phyloP scores from a whole-genome alignment of 345 rosid species.

The Rubroshorea leprosula region DNA sequence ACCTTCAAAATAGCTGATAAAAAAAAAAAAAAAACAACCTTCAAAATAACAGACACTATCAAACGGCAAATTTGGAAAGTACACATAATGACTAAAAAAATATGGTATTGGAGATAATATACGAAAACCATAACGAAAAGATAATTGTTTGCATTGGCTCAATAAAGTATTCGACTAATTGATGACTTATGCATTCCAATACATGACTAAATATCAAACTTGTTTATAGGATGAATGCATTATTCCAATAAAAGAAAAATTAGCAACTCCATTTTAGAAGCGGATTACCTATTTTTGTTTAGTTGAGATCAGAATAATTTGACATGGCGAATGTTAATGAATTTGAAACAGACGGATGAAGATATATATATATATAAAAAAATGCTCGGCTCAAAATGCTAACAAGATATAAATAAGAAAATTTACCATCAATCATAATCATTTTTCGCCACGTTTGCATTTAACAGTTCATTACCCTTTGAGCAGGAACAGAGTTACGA shows the following conservation, averaged over 20 bases:
- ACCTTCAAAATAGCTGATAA: constrained; percentile 78
- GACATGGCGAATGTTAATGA: neutral
- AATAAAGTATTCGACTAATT: no score
- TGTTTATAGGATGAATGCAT: neutral
- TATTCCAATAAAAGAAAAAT: neutral
- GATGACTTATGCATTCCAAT: neutral
- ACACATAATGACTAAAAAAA: constrained; percentile 5
- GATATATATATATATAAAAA: constrained; percentile 9
- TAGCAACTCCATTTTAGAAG: neutral
- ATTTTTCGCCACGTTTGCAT: constrained; percentile 81
- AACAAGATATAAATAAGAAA: no score
- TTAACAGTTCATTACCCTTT: constrained; percentile 75
- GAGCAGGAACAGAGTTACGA: constrained; percentile 63
- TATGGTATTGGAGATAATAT: neutral
- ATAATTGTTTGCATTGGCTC: neutral
- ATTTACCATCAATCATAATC: constrained; percentile 93
- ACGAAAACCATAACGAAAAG: neutral
- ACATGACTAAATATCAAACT: neutral
- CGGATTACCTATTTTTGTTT: constrained; percentile 1
- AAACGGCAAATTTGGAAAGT: constrained; percentile 17
- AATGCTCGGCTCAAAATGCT: no score
- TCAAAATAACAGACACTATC: constrained; percentile 27
- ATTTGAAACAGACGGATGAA: constrained; percentile 9
- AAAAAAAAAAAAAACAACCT: no score
- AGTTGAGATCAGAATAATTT: constrained; percentile 11